These are phyloP conservation scores for Suillus paluster DNA, from an alignment of 768 basidiomycete genomes.

Conservation along the genomic window DNA sequence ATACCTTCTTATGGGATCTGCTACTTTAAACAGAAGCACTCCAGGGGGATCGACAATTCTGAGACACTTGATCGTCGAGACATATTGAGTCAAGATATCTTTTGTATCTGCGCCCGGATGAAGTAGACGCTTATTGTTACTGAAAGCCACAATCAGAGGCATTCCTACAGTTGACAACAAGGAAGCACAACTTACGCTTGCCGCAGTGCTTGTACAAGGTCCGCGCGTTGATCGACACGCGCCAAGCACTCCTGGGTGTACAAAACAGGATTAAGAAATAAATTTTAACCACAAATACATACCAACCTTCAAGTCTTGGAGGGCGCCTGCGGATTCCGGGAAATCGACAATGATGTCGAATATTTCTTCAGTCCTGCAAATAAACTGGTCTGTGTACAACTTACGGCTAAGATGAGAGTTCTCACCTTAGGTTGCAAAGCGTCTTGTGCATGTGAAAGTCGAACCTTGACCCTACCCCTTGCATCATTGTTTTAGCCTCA, in stretches of 20 bases:
- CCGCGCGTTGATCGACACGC: constrained; percentile 78
- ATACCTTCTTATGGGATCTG: constrained; percentile 89
- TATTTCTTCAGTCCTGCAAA: constrained; percentile 71
- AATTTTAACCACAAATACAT: background rate
- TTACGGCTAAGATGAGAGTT: background rate
- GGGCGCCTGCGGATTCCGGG: constrained; percentile 83
- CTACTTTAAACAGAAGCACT: constrained; percentile 90
- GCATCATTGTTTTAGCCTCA: constrained; percentile 72
- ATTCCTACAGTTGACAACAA: background rate
- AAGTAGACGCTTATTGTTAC: constrained; percentile 84
- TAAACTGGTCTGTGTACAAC: constrained; percentile 5
- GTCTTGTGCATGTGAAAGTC: constrained; percentile 95
- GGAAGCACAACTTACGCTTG: constrained; percentile 57
- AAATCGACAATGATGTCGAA: constrained; percentile 97
- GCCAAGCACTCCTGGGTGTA: constrained; percentile 69
- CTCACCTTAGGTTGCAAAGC: constrained; percentile 82
- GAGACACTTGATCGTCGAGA: constrained; percentile 89
- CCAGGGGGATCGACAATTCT: constrained; percentile 92
- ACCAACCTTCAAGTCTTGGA: constrained; percentile 82
- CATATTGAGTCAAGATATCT: constrained; percentile 87
- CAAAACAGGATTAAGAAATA: background rate
- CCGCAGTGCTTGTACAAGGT: constrained; percentile 77
- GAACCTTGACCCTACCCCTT: constrained; percentile 79
- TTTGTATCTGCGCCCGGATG: constrained; percentile 97
- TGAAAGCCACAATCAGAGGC: constrained; percentile 34